A percentile compares a stretch with the other conserved stretches of the same genome.
Conservation (phyloP, 2,329 filamentous ascomycete species). For the Periconia digitata region DNA sequence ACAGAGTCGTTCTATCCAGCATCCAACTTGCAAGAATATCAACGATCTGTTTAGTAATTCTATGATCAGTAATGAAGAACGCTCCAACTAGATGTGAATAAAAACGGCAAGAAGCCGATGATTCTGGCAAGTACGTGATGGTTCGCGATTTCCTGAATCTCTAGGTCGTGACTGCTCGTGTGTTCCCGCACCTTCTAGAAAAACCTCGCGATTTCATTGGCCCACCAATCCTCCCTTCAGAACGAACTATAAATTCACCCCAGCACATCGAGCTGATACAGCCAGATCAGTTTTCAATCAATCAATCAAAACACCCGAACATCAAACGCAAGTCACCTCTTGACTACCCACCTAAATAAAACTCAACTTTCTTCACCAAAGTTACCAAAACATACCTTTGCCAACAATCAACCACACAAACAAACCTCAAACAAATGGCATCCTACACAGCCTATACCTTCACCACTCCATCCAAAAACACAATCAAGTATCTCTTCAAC, state of each 20-base stretch:
- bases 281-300: neutral
- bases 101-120: too few species aligned
- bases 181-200: neutral
- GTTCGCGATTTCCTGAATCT: neutral
- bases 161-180: neutral
- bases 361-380: too few species aligned
- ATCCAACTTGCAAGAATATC: too few species aligned
- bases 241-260: neutral
- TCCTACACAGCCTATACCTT: conserved; percentile 3
- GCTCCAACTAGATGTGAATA: too few species aligned
- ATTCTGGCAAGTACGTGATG: too few species aligned
- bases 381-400: too few species aligned
- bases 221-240: neutral
- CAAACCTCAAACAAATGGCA: neutral
- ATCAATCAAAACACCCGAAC: neutral
- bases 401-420: neutral
- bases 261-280: neutral
- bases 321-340: too few species aligned
- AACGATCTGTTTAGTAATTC: too few species aligned
- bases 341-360: too few species aligned
- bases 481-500: conserved; percentile 7
- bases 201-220: neutral
- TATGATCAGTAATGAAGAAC: too few species aligned
- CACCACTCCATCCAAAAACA: conserved; percentile 3
- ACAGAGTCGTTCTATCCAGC: too few species aligned